Evolutionary conservation across 148 eudicot species (phyloP).

Genomic region (Chenopodium suecicum): DNA sequence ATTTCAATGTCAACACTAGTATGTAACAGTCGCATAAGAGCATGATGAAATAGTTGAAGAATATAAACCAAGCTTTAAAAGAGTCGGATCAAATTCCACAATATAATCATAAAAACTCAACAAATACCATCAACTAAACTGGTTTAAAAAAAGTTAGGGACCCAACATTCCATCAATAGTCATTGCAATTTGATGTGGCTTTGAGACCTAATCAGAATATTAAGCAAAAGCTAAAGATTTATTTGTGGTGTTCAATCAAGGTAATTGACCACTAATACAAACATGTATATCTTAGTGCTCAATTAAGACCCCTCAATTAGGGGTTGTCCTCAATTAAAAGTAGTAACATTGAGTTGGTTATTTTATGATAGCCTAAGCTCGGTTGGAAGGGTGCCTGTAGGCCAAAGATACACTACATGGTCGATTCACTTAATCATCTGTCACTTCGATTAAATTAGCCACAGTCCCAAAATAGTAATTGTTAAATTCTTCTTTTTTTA

Average conservation of each 20-base stretch:
- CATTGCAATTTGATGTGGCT: conserved; percentile 13
- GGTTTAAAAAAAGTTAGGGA: not conserved
- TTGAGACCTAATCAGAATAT: conserved; percentile 13
- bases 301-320: conserved; percentile 22
- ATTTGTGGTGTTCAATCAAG: conserved; percentile 37
- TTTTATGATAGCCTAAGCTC: conserved; percentile 24
- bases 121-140: not conserved
- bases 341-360: conserved; percentile 7
- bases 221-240: conserved; percentile 11
- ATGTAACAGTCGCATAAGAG: not conserved
- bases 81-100: not conserved
- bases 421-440: conserved; percentile 13
- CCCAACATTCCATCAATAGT: conserved; percentile 11
- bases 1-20: not conserved
- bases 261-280: conserved; percentile 16
- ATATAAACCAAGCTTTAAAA: not conserved
- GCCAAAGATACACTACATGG: conserved; percentile 30
- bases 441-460: conserved; percentile 6
- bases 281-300: conserved; percentile 11
- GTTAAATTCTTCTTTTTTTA: not conserved
- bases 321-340: conserved; percentile 5
- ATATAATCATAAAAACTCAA: not conserved
- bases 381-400: conserved; percentile 51
- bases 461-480: conserved; percentile 1
- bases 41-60: not conserved